A percentile compares a stretch with the other conserved stretches of the same genome.
Evolutionary conservation across 2,329 filamentous ascomycete genomes (phyloP).

Genomic region (Talaromyces sp.): DNA sequence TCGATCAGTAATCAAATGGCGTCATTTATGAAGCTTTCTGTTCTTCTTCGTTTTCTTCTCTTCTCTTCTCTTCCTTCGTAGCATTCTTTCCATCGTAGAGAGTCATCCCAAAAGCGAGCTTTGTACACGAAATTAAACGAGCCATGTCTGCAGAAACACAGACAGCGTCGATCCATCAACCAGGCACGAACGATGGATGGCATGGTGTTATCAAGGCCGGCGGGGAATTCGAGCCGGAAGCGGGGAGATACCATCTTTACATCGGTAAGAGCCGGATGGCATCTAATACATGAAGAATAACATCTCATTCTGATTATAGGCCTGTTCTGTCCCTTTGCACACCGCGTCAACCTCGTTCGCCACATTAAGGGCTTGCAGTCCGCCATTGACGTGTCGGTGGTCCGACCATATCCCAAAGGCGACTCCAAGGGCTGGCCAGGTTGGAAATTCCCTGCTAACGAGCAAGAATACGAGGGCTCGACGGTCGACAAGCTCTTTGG

Average conservation of each 20-base stretch:
- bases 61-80: not conserved
- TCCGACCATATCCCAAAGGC: constrained; percentile 63
- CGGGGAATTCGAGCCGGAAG: constrained; percentile 47
- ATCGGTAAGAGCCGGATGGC: constrained; percentile 34
- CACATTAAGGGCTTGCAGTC: constrained; percentile 54
- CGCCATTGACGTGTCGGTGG: constrained; percentile 53
- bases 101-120: not conserved
- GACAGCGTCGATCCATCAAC: constrained; percentile 17
- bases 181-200: constrained; percentile 35
- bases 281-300: no score
- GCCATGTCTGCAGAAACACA: constrained; percentile 1
- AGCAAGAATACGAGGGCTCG: constrained; percentile 53
- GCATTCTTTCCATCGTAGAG: not conserved
- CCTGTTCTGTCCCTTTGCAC: constrained; percentile 62
- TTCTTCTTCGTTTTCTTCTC: not conserved
- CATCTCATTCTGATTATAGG: constrained; percentile 30
- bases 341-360: constrained; percentile 54
- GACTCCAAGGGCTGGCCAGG: constrained; percentile 59
- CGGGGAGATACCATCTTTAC: constrained; percentile 52
- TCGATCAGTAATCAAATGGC: not conserved
- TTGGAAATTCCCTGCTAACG: constrained; percentile 53
- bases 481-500: constrained; percentile 58
- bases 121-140: not conserved
- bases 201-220: constrained; percentile 47
- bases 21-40: not conserved